These are phyloP conservation scores for Trichoderma cornu-damae DNA, from an alignment of 2,329 filamentous ascomycete species.

Conservation along the genomic window DNA sequence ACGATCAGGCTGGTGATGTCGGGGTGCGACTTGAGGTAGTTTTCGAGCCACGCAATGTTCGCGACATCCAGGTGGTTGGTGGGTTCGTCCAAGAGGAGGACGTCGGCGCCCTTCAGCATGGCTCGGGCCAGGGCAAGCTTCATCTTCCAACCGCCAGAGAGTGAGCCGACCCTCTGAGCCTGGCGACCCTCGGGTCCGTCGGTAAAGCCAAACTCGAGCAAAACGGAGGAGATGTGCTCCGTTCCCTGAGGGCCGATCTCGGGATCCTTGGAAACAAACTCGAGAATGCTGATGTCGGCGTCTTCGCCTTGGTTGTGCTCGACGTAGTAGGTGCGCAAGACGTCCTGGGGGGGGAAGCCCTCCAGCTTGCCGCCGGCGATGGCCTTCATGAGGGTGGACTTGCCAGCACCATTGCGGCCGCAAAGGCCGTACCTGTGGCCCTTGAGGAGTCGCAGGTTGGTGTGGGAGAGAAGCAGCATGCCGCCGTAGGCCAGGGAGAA, in stretches of 20 bases:
- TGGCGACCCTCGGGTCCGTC: constrained; percentile 84
- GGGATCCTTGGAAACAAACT: constrained; percentile 87
- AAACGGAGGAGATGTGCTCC: constrained; percentile 76
- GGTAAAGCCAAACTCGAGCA: constrained; percentile 91
- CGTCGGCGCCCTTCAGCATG: constrained; percentile 96
- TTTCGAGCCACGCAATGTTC: constrained; percentile 93
- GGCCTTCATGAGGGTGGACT: constrained; percentile 97
- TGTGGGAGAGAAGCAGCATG: constrained; percentile 94
- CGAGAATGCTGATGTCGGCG: constrained; percentile 89
- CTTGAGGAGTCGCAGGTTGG: constrained; percentile 89
- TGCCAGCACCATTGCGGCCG: constrained; percentile 93
- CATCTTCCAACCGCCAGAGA: constrained; percentile 99
- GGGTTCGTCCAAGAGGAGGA: constrained; percentile 93
- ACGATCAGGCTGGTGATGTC: constrained; percentile 98
- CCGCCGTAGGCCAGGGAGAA: constrained; percentile 97
- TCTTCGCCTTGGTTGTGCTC: constrained; percentile 99
- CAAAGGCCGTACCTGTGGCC: constrained; percentile 96
- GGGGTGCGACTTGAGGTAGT: constrained; percentile 91
- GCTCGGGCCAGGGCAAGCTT: constrained; percentile 93
- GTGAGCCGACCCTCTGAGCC: constrained; percentile 81
- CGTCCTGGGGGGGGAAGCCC: constrained; percentile 88
- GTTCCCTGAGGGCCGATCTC: constrained; percentile 72
- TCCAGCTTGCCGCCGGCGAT: constrained; percentile 95
- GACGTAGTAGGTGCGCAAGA: constrained; percentile 93
- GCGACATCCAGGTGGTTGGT: constrained; percentile 97